Evolutionary conservation across 2,329 filamentous ascomycete species (phyloP).

Genomic region (Aspergillus sp.): DNA sequence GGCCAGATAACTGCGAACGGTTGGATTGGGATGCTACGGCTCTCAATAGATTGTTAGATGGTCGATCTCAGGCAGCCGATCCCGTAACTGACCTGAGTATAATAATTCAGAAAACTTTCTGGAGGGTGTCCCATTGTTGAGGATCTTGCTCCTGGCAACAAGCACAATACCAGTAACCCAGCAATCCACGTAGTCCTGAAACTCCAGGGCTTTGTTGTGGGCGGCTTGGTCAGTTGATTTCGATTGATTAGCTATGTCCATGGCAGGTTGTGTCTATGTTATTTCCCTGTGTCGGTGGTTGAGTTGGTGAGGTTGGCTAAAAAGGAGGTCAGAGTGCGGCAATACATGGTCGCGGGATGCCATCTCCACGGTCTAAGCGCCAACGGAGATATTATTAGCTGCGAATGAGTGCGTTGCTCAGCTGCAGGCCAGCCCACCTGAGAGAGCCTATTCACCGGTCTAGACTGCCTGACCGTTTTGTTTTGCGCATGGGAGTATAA

Average conservation of each 20-base stretch:
- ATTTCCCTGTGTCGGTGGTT: background rate
- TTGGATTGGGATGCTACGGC: background rate
- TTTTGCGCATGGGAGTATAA: too few relatives aligned
- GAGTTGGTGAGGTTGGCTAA: too few relatives aligned
- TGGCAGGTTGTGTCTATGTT: background rate
- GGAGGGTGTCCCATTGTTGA: constrained; percentile 1
- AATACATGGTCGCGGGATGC: too few relatives aligned
- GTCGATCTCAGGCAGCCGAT: background rate
- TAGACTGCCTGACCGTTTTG: too few relatives aligned
- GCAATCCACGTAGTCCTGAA: background rate
- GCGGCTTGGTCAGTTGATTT: background rate
- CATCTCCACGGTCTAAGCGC: too few relatives aligned
- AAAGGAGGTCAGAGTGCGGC: too few relatives aligned
- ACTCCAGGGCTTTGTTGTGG: background rate
- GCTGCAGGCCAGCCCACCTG: too few relatives aligned
- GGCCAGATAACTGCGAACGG: background rate
- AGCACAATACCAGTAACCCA: background rate
- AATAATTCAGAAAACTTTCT: background rate
- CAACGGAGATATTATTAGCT: too few relatives aligned
- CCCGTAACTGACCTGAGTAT: background rate
- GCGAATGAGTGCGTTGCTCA: too few relatives aligned
- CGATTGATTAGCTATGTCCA: background rate
- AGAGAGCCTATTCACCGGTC: too few relatives aligned
- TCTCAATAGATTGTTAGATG: background rate
- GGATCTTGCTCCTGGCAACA: background rate